phyloP scores from a whole-genome alignment of 2,329 filamentous ascomycete genomes.

The Penicillium brasilianum region DNA sequence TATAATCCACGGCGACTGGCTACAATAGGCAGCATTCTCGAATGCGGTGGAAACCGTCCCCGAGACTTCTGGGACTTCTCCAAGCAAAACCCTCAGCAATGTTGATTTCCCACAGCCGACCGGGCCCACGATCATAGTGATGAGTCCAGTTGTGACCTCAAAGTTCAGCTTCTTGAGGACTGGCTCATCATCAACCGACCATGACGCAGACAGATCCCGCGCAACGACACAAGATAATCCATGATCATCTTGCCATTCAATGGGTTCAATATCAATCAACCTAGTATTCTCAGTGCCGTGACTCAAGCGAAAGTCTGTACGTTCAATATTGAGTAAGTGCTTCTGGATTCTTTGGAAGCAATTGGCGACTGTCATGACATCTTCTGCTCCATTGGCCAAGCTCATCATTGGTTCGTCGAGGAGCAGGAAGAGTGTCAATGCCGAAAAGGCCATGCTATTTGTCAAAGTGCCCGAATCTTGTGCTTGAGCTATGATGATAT shows the following conservation, averaged over 20 bases:
- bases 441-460: slow-evolving; percentile 24
- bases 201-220: slow-evolving; percentile 18
- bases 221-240: slow-evolving; percentile 9
- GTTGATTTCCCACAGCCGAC: slow-evolving; percentile 31
- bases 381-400: slow-evolving; percentile 23
- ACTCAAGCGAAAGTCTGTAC: slow-evolving; percentile 17
- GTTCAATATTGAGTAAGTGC: slow-evolving; percentile 22
- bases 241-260: background rate
- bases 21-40: slow-evolving; percentile 24
- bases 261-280: slow-evolving; percentile 11
- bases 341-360: slow-evolving; percentile 31
- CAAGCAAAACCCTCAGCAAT: slow-evolving; percentile 24
- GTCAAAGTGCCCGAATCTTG: slow-evolving; percentile 23
- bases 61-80: slow-evolving; percentile 21
- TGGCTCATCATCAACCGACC: slow-evolving; percentile 22
- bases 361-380: slow-evolving; percentile 25
- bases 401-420: slow-evolving; percentile 26
- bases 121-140: slow-evolving; percentile 28
- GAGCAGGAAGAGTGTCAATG: slow-evolving; percentile 28
- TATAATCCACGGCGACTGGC: slow-evolving; percentile 29
- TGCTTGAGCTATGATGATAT: slow-evolving; percentile 17
- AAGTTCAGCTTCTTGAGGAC: slow-evolving; percentile 21
- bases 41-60: slow-evolving; percentile 24
- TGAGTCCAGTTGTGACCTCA: slow-evolving; percentile 11
- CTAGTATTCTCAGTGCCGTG: background rate